Percentiles rank a stretch among this genome's conserved stretches.
phyloP scores from a whole-genome alignment of 495 filamentous ascomycete species.

The Talaromyces stipitatus region DNA sequence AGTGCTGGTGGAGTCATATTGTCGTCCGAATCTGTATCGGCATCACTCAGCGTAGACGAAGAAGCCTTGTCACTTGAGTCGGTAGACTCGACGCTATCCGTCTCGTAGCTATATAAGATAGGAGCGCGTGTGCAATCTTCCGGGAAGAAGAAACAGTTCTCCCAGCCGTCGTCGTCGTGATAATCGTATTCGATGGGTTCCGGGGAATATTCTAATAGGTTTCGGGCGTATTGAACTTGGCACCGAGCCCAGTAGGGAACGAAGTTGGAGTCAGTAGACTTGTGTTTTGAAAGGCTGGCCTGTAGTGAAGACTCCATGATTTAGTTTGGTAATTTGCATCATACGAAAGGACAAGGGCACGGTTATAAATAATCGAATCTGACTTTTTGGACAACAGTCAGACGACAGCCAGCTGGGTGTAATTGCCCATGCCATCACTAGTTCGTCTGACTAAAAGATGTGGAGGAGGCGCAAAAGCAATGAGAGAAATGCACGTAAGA shows the following conservation, averaged over 20 bases:
- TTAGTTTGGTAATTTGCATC: background rate
- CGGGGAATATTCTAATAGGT: constrained; percentile 32
- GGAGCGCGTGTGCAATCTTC: constrained; percentile 42
- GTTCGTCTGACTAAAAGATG: background rate
- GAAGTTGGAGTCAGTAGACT: constrained; percentile 16
- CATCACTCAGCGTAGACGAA: constrained; percentile 3
- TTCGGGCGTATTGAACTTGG: constrained; percentile 29
- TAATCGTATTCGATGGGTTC: constrained; percentile 41
- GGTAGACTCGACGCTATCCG: background rate
- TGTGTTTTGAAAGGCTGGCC: background rate
- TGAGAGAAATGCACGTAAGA: background rate
- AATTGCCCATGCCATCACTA: background rate
- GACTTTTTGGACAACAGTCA: constrained; percentile 3
- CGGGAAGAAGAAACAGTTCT: constrained; percentile 42
- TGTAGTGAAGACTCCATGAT: constrained; percentile 5
- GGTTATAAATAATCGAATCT: background rate
- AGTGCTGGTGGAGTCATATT: constrained; percentile 41
- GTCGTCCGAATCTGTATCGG: constrained; percentile 13
- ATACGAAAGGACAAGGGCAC: background rate
- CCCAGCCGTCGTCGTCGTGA: constrained; percentile 38
- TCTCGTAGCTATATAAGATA: constrained; percentile 7
- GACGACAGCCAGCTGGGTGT: background rate
- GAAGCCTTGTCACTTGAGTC: constrained; percentile 6
- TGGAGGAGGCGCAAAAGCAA: background rate
- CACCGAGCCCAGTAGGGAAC: constrained; percentile 37